Evolutionary conservation across 257 asterid genomes (phyloP), one percentile per base, ranked within the genome.

Genomic region (Jasminum sambac): DNA sequence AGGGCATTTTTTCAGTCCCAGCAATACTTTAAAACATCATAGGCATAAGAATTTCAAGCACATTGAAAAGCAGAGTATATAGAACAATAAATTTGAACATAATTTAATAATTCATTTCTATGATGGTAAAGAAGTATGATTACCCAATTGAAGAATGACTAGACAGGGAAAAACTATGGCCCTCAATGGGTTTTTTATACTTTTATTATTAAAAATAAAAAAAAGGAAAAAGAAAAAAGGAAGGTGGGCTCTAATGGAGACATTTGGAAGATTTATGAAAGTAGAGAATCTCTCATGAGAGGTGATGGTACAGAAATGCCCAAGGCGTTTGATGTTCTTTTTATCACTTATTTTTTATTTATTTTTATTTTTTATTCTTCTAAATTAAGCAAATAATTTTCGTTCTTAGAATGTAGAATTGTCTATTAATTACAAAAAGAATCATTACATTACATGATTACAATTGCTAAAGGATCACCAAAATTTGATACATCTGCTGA

Each of bases 391-490:
- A 55, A 10, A 55, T 66, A 11, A 11, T 25, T 2, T 14, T 16
- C 61, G 69, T 60, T 72, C 70, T 61, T 52, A 66, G 57, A 70
- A 67, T 64, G 71, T 21, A 38, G 30, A 21, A 2, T 5, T 64
- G 37, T 62, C 60, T 79, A 59, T 64, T 79, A 79, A 38, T 77
- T 77, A 77, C 87, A 79, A 13, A 74, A 83, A 82, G 82, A 83
- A 83, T 83, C 42, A 71, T 25, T 30, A 30, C 36, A 30, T 30
- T 30, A n/a, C n/a, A n/a, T n/a, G n/a, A n/a, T n/a, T n/a, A 30
- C 36, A 30, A 30, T 4, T 30, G 26, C 17, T 62, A 69, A 55
- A 61, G 17, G 12, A 48, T 42, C 5, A 9, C 73, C 75, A 19
- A 61, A 72, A 74, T 68, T 12, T 13, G 30, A 16, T 58, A 30